phyloP scores from a whole-genome alignment of 805 yeast species.

The Saturnispora sekii region DNA sequence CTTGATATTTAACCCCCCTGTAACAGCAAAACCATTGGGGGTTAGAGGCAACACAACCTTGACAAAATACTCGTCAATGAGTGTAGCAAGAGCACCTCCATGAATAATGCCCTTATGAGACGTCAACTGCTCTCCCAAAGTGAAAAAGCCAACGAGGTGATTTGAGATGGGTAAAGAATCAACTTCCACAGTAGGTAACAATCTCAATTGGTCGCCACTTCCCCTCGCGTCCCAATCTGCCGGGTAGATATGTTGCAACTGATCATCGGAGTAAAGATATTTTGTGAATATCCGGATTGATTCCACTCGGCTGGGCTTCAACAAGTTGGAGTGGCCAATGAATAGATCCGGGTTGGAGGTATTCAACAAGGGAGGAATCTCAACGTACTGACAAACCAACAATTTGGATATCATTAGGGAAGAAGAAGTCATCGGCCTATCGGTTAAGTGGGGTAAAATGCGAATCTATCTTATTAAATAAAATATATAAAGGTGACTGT shows the following conservation, averaged over 20 bases:
- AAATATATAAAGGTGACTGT: too few relatives aligned
- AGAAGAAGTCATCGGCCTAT: too few relatives aligned
- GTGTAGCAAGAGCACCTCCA: slow-evolving; percentile 44
- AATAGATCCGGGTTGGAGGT: slow-evolving; percentile 18
- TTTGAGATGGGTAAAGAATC: slow-evolving; percentile 21
- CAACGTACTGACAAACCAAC: slow-evolving; percentile 6
- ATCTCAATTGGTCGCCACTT: too few relatives aligned
- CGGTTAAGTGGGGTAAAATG: background rate
- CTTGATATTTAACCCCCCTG: slow-evolving; percentile 36
- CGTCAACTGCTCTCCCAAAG: slow-evolving; percentile 35
- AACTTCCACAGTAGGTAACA: too few relatives aligned
- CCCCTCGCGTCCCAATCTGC: background rate
- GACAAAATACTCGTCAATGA: slow-evolving; percentile 44
- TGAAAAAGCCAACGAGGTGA: slow-evolving; percentile 36
- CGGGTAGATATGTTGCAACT: slow-evolving; percentile 7
- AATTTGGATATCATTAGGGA: too few relatives aligned
- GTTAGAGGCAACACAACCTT: slow-evolving; percentile 40
- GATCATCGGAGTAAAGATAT: slow-evolving; percentile 6
- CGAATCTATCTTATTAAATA: too few relatives aligned
- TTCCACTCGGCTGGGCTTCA: slow-evolving; percentile 15
- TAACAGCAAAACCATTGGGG: slow-evolving; percentile 38
- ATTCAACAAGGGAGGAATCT: slow-evolving; percentile 17
- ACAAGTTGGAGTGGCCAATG: slow-evolving; percentile 21
- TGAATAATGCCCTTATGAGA: slow-evolving; percentile 43
- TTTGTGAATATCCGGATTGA: slow-evolving; percentile 16